Evolutionary conservation across 306 rosid genomes (phyloP), one percentile per base, ranked within the genome.

Genomic region (Leucaena leucocephala): DNA sequence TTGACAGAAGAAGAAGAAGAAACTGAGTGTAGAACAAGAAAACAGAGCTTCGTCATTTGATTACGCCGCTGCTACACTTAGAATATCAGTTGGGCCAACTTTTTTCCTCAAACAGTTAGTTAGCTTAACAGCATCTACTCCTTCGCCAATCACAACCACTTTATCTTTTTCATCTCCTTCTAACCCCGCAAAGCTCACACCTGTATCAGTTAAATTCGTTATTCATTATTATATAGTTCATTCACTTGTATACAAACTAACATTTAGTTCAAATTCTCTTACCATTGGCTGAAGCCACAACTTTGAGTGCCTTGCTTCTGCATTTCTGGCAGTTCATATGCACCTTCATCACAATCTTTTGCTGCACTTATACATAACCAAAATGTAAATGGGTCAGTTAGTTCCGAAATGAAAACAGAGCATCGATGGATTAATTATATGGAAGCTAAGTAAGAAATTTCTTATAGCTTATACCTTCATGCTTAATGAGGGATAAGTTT

Each of bases 301-400:
- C 74, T 80, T 52, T 21, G 19, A 90, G 79, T 59, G 87, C 90
- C 58, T 82, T 69, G 0, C 67, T 78, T 7, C 76, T 72, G 79
- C 90, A 84, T 59, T 86, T 86, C 34, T 83, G 63, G 80, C 91
- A 82, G 9, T 2, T 59, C 90, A 90, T 90, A 2, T 50, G 1
- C 36, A 87, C 91, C 72, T 78, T 85, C 82, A 89, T 76, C 83
- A 82, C 89, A 76, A 89, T 85, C 85, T 85, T 87, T 61, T 79
- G 86, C 92, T 86, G 85, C 83, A 67, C 58, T 50, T 63, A n/a
- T n/a, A n/a, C n/a, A n/a, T n/a, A n/a, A n/a, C n/a, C n/a, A n/a
- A n/a, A n/a, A n/a, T n/a, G n/a, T n/a, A n/a, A n/a, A n/a, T n/a
- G n/a, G n/a, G n/a, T n/a, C n/a, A n/a, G n/a, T n/a, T n/a, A n/a